A percentile compares a stretch with the other conserved stretches of the same genome.
Conservation (phyloP, 441 rosid species). For the Mallotus japonicus region DNA sequence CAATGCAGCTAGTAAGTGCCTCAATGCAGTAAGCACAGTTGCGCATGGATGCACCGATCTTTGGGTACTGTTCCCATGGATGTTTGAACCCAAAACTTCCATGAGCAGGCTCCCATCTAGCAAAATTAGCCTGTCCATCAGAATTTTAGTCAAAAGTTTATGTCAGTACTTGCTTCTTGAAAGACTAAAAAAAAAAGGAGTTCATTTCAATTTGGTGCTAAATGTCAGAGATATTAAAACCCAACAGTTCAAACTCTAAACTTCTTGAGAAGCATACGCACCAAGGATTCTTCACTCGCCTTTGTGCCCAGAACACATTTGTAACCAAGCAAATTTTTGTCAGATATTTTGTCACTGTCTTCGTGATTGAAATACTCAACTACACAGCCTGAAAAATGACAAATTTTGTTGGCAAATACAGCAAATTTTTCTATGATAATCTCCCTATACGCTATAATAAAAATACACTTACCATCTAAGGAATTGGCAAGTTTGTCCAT, state of each 20-base stretch:
- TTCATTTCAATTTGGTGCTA: too few species aligned
- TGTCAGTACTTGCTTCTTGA: neutral
- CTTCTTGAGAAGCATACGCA: conserved; percentile 21
- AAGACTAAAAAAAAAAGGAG: too few species aligned
- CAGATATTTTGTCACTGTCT: conserved; percentile 22
- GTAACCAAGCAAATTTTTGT: conserved; percentile 40
- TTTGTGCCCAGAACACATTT: conserved; percentile 60
- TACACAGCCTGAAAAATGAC: conserved; percentile 38
- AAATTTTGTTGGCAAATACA: neutral
- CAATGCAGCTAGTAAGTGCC: conserved; percentile 46
- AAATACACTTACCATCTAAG: conserved; percentile 52
- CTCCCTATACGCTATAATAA: neutral
- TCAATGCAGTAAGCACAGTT: conserved; percentile 50
- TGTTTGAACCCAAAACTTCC: conserved; percentile 67
- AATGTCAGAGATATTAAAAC: too few species aligned
- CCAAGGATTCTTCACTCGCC: conserved; percentile 68
- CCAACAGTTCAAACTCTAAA: too few species aligned
- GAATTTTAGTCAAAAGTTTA: neutral
- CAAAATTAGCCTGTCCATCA: conserved; percentile 58
- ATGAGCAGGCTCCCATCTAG: conserved; percentile 84
- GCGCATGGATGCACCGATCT: conserved; percentile 45
- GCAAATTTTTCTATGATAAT: neutral
- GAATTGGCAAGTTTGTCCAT: conserved; percentile 61
- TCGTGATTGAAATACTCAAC: conserved; percentile 31
- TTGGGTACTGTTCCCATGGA: conserved; percentile 72